Percentiles rank a stretch among this genome's conserved stretches.
Conservation (phyloP, 305 asterid species). For the Fraxinus baroniana region DNA sequence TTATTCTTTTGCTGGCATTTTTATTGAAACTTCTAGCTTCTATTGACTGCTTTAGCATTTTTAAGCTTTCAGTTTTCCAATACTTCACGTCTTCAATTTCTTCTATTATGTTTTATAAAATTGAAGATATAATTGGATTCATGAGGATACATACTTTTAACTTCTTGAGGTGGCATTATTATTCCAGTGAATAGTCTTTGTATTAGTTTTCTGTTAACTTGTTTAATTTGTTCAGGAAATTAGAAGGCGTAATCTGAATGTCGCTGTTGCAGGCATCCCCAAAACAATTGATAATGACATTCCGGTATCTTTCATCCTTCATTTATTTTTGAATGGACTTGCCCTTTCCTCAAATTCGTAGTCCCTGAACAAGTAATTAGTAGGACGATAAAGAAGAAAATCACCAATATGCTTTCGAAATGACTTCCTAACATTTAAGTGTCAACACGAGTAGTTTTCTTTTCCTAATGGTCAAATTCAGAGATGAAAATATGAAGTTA, state of each 20-base stretch:
- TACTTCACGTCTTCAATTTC: slow-evolving; percentile 3
- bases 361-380: slow-evolving; percentile 16
- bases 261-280: slow-evolving; percentile 82
- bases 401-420: slow-evolving; percentile 15
- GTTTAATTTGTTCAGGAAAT: slow-evolving; percentile 57
- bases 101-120: not conserved
- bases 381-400: slow-evolving; percentile 13
- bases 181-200: not conserved
- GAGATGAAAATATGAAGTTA: slow-evolving; percentile 14
- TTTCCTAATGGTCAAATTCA: not conserved
- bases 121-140: not conserved
- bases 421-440: not conserved
- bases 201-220: not conserved
- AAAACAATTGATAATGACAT: slow-evolving; percentile 96
- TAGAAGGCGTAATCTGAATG: slow-evolving; percentile 76
- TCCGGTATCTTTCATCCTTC: slow-evolving; percentile 51
- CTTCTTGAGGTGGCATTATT: slow-evolving; percentile 13
- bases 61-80: not conserved
- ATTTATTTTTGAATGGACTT: slow-evolving; percentile 7
- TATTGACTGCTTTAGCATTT: slow-evolving; percentile 3
- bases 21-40: not conserved
- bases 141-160: slow-evolving; percentile 1
- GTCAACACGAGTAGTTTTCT: slow-evolving; percentile 10
- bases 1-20: not conserved
- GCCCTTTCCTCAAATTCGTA: slow-evolving; percentile 11